A percentile compares a stretch with the other conserved stretches of the same genome.
Evolutionary conservation across 2,329 filamentous ascomycete species (phyloP).

Genomic region (Fusarium neocosmosporiellum): DNA sequence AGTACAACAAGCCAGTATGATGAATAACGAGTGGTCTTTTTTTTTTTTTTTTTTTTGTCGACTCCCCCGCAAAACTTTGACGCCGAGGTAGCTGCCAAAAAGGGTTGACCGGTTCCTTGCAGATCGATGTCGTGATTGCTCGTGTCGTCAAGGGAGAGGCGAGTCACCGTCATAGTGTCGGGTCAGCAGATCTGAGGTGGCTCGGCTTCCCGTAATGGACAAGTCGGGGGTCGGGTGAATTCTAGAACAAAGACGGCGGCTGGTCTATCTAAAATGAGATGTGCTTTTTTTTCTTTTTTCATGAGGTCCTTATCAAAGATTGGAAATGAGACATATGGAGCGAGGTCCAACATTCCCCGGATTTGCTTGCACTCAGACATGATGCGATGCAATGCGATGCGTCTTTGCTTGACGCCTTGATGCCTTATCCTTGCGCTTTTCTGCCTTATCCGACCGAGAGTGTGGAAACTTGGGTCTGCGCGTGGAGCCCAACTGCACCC

Average conservation of each 20-base stretch:
- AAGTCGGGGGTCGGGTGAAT: not conserved
- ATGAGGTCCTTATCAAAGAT: not conserved
- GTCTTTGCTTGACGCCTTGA: not conserved
- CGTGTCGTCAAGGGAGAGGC: conserved; percentile 27
- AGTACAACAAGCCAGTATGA: conserved; percentile 2
- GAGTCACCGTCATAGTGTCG: not conserved
- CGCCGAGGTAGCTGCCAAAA: conserved; percentile 19
- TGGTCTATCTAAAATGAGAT: not conserved
- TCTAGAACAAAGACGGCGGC: not conserved
- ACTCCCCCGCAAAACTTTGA: conserved; percentile 25
- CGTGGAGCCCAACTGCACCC: not conserved
- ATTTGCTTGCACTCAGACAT: not conserved
- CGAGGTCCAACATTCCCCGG: conserved; percentile 1
- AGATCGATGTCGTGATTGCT: conserved; percentile 31
- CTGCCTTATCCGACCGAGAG: conserved; percentile 7
- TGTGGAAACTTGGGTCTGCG: not conserved
- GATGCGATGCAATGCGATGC: not conserved
- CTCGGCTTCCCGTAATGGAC: not conserved
- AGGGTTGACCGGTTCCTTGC: conserved; percentile 35
- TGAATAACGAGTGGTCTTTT: not conserved
- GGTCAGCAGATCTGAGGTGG: conserved; percentile 19
- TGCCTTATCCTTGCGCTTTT: conserved; percentile 30
- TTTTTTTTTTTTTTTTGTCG: not conserved
- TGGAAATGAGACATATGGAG: not conserved
- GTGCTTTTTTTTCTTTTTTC: not conserved